Evolutionary conservation across 148 eudicot genomes (phyloP).

Genomic region (Fagopyrum tataricum): DNA sequence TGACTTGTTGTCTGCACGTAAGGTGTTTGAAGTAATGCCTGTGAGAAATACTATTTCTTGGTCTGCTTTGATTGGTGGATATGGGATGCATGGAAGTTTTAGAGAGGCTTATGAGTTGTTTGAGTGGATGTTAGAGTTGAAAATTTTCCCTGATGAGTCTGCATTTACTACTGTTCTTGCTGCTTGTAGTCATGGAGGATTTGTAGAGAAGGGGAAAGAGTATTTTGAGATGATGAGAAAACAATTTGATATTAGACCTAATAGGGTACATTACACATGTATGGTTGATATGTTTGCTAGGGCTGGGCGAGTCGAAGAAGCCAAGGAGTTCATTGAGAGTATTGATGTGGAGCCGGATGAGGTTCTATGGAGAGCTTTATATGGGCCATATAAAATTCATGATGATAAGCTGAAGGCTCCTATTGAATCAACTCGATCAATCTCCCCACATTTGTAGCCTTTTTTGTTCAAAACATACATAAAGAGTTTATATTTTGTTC

Average conservation of each 20-base stretch:
- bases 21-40: conserved; percentile 37
- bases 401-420: too few relatives aligned
- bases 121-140: conserved; percentile 26
- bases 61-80: conserved; percentile 45
- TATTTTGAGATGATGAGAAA: conserved; percentile 41
- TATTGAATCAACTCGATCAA: too few relatives aligned
- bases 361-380: conserved; percentile 38
- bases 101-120: conserved; percentile 33
- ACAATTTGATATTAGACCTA: conserved; percentile 27
- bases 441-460: too few relatives aligned
- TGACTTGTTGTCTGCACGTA: conserved; percentile 32
- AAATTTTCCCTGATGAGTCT: conserved; percentile 33
- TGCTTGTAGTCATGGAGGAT: conserved; percentile 49
- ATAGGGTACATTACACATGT: conserved; percentile 51
- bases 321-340: conserved; percentile 27
- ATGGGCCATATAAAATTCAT: conserved; percentile 28
- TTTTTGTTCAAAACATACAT: too few relatives aligned
- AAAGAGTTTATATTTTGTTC: too few relatives aligned
- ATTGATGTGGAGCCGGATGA: conserved; percentile 15
- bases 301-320: conserved; percentile 41
- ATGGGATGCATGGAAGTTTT: conserved; percentile 33
- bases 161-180: conserved; percentile 33
- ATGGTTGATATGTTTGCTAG: conserved; percentile 58
- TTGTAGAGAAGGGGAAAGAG: conserved; percentile 34
- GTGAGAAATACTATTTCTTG: conserved; percentile 33